Evolutionary conservation across 306 rosid species (phyloP), one percentile per base, ranked within the genome.

Genomic region (Delonix regia): DNA sequence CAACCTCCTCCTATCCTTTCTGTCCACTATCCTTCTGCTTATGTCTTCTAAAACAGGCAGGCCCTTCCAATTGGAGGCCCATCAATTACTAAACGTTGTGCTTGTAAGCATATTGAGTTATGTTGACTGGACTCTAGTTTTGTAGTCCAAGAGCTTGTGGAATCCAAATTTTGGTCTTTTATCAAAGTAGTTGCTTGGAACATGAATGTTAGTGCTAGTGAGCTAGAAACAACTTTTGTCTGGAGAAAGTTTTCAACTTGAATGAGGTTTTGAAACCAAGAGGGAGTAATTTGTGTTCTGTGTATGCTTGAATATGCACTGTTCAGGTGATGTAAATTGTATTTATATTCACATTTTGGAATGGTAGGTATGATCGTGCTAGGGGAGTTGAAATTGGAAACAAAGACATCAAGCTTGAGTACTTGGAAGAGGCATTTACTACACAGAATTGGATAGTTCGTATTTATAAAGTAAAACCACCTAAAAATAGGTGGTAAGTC

Each of bases 401-500:
- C 44, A 92, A 95, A 83, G 97, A 95, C 87, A 86, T 95, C 82
- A 90, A 92, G 77, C 97, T 95, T 16, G 97, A 92, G 84, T 82
- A 95, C 78, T 84, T 92, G 92, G 99, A 95, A 88, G 99, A 95
- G 95, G 99, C 99, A 0, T 89, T 88, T 79, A 95, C 99, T 38
- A 95, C 99, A n/a, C 92, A 94, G 33, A 95, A 95, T 79, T 95
- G 99, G 99, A 94, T 94, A 70, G 97, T 94, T 77, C 99, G 99
- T 79, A 94, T 94, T 82, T 94, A 94, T 79, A 94, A 88, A 90
- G 99, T 94, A 56, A 94, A 94, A 82, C 99, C 99, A 66, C 99
- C 97, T 22, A 92, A 95, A 53, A 95, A 95, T 79, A 89, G 99
- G 93, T 87, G 97, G 97, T 95, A 84, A 86, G 36, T 24, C 76